Base-by-base conservation (phyloP, 108 stramenopile genomes). In the Skeletonema potamos region DNA sequence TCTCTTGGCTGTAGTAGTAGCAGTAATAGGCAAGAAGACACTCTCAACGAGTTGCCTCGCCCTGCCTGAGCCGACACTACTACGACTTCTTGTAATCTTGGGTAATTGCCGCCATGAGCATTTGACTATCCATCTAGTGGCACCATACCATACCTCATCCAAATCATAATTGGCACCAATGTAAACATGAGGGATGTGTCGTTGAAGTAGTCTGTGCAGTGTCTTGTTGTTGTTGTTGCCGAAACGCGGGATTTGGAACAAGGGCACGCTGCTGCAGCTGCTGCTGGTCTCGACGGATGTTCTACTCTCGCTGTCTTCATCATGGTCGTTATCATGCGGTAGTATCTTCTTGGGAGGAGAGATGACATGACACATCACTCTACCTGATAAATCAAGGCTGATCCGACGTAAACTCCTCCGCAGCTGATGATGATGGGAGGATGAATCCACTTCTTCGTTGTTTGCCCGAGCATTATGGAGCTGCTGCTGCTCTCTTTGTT, bases 61-160 rank as follows among this genome's bases (percentile, higher is more conserved):
- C 13, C 3, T n/a, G n/a, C n/a, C n/a, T n/a, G n/a, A n/a, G n/a
- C n/a, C n/a, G n/a, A n/a, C n/a, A n/a, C n/a, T n/a, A n/a, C n/a
- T n/a, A n/a, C n/a, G n/a, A n/a, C n/a, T n/a, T n/a, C n/a, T n/a
- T n/a, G n/a, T n/a, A 22, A 12, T 6, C 12, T 12, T 27, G 1
- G 28, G 6, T 17, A 0, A 12, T 44, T 36, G 3, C 22, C 29
- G 27, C 77, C 77, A 79, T 2, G 66, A 66, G n/a, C 46, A 72
- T 62, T 56, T 66, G 5, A 70, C 64, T 11, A 71, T 79, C 70
- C 77, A 79, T 7, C 77, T 70, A 15, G 77, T 79, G 15, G 66
- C 71, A n/a, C 77, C 77, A 36, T 72, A 79, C 77, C 77, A 79
- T 57, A 79, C 58, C 58, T 79, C 70, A 58, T 79, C 77, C 6